Conservation (phyloP, 192 early-diverging fungal genomes). For the Podila epicladia region DNA sequence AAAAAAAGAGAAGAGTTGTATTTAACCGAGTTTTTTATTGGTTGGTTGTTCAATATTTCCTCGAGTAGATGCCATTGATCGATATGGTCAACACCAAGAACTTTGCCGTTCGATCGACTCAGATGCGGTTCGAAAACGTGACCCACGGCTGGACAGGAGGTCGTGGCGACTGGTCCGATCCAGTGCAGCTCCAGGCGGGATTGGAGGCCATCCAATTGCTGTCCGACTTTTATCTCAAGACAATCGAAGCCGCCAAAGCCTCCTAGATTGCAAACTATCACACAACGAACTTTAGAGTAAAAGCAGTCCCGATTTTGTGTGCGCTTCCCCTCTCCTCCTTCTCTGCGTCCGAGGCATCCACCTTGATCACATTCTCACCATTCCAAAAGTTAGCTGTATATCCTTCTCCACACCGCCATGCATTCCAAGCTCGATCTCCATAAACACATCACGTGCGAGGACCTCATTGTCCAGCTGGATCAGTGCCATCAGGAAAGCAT, state of each 20-base stretch:
- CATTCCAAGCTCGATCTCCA: slow-evolving; percentile 52
- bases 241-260: neutral
- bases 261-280: neutral
- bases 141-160: slow-evolving; percentile 24
- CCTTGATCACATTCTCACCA: neutral
- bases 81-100: slow-evolving; percentile 26
- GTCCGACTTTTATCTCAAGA: slow-evolving; percentile 25
- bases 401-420: slow-evolving; percentile 7
- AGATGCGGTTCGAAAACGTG: slow-evolving; percentile 28
- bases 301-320: neutral
- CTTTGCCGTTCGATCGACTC: slow-evolving; percentile 21
- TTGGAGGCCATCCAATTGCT: slow-evolving; percentile 28
- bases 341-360: too few species aligned
- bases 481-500: slow-evolving; percentile 59
- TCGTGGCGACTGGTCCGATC: slow-evolving; percentile 27
- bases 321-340: neutral
- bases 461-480: slow-evolving; percentile 62
- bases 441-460: slow-evolving; percentile 56
- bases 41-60: neutral
- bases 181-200: slow-evolving; percentile 20
- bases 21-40: neutral
- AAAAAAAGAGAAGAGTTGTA: neutral
- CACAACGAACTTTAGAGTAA: neutral
- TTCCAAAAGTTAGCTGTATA: neutral
- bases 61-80: slow-evolving; percentile 11